Conservation (phyloP, 176 grass and related monocot species). For the Carex scoparia region DNA sequence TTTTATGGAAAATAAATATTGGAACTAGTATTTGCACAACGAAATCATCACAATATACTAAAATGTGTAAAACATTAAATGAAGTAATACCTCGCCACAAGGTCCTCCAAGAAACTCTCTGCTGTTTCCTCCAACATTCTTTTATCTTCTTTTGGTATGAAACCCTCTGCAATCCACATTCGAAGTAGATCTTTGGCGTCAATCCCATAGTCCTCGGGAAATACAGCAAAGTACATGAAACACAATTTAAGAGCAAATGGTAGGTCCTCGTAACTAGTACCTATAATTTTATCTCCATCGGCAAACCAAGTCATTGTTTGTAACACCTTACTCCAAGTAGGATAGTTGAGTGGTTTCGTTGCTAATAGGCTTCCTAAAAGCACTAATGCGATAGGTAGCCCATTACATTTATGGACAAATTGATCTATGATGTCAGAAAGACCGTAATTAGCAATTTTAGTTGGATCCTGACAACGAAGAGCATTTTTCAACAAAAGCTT, state of each 20-base stretch:
- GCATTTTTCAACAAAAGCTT: not conserved
- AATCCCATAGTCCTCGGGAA: not conserved
- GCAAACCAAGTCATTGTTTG: not conserved
- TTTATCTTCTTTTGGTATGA: not conserved
- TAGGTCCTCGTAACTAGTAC: not conserved
- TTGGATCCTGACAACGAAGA: not conserved
- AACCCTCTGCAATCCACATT: not conserved
- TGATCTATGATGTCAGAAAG: not conserved
- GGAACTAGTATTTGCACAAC: no score
- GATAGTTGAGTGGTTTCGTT: not conserved
- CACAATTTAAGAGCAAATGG: not conserved
- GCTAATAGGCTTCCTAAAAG: not conserved
- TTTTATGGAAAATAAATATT: no score
- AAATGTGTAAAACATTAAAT: not conserved
- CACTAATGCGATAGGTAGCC: not conserved
- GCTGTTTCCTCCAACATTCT: not conserved
- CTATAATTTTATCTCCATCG: not conserved
- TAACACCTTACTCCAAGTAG: not conserved
- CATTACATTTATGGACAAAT: constrained; percentile 12
- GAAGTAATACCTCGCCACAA: not conserved
- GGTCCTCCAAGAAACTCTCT: not conserved
- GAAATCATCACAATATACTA: not conserved
- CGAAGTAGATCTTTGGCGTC: not conserved
- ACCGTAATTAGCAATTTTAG: not conserved
- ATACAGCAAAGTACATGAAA: not conserved